Base-by-base conservation (phyloP, 306 rosid species). In the Trifolium pratense region DNA sequence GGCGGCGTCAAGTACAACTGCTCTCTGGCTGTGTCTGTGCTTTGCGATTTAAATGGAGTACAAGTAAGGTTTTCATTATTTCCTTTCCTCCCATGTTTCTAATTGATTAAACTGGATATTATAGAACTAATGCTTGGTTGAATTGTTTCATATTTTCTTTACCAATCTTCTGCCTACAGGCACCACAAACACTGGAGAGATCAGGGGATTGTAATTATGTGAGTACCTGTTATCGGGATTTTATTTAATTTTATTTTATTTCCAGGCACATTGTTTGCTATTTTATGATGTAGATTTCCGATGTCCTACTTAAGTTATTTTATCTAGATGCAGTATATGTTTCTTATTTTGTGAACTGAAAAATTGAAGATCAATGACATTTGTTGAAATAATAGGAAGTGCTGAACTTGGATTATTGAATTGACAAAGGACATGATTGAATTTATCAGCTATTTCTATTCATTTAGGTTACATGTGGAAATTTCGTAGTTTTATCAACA, bases 11-110 rank as follows among this genome's bases (percentile, higher is more conserved):
- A 87, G 83, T 43, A 46, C 86, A 89, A 86, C 58, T 94, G 98
- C 84, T 94, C 98, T 0, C 89, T 94, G 48, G 86, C 96, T 6
- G 98, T 94, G 56, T 89, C 96, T 56, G 87, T 94, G 60, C 80
- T 88, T 57, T 94, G 98, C 78, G 65, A 87, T 82, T 76, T 68
- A 69, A 78, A 83, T 60, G 92, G 89, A 56, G 56, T 87, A 79
- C 86, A 94, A 86, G 98, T 86, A 84, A 79, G 73, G 48, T n/a
- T 57, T 77, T 70, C 20, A 56, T 57, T 73, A 11, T 8, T 56
- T 45, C 5, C 63, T 56, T 37, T 20, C 26, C 10, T 49, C 11
- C 21, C 0, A 26, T 5, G 10, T 55, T 78, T 40, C 63, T 66
- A 56, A 72, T 61, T 61, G 39, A 75, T 76, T 63, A 23, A 61